Conservation (phyloP, 306 rosid species). For the Begonia masoniana region DNA sequence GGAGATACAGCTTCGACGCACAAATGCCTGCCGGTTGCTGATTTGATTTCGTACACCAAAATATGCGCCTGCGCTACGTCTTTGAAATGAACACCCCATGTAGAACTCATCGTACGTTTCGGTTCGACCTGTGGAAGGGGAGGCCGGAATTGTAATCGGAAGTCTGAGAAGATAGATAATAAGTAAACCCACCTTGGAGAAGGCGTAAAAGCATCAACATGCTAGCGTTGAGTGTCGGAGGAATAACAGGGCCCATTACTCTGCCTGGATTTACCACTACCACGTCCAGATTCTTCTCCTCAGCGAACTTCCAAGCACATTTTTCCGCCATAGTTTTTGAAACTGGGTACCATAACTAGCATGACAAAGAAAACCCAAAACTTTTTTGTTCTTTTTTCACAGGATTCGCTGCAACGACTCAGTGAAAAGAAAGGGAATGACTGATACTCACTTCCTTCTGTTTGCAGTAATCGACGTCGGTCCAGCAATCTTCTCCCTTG, state of each 20-base stretch:
- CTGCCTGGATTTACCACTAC: slow-evolving; percentile 91
- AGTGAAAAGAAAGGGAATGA: background rate
- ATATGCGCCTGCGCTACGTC: slow-evolving; percentile 86
- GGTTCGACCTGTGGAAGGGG: slow-evolving; percentile 31
- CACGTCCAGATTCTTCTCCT: slow-evolving; percentile 72
- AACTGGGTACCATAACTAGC: slow-evolving; percentile 78
- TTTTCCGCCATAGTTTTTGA: slow-evolving; percentile 84
- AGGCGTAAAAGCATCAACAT: slow-evolving; percentile 70
- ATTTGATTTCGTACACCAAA: slow-evolving; percentile 68
- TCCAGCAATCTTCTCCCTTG: slow-evolving; percentile 65
- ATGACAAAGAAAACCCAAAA: background rate
- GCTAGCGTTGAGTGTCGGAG: slow-evolving; percentile 74
- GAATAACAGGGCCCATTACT: slow-evolving; percentile 67
- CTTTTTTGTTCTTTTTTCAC: too few relatives aligned
- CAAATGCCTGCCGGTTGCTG: slow-evolving; percentile 68
- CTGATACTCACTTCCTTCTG: slow-evolving; percentile 34
- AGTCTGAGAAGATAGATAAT: too few relatives aligned
- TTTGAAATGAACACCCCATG: slow-evolving; percentile 80
- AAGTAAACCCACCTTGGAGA: slow-evolving; percentile 42
- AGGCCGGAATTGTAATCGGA: too few relatives aligned
- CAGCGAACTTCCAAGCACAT: slow-evolving; percentile 82
- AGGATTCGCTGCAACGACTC: background rate
- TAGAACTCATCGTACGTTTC: slow-evolving; percentile 56
- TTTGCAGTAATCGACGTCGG: slow-evolving; percentile 73
- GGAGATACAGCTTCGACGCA: slow-evolving; percentile 71